Conservation (phyloP, 176 grass and related monocot genomes). For the Pontederia crassipes region DNA sequence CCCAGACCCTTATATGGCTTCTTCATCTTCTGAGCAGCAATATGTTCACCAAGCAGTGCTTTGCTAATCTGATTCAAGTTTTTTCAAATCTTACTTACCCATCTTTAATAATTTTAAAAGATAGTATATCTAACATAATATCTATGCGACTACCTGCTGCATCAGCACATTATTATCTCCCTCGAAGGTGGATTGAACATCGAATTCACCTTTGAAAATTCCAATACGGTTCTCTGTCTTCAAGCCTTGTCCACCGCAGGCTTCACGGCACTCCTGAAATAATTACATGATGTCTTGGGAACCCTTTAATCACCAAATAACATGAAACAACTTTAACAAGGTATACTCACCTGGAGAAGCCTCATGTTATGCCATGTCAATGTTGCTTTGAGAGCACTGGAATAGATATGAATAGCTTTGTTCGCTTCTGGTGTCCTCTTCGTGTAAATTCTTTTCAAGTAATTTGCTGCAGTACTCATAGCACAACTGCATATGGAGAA, state of each 20-base stretch:
- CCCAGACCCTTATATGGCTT: conserved; percentile 65
- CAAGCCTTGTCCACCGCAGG: conserved; percentile 91
- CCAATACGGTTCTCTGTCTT: conserved; percentile 88
- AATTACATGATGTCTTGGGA: conserved; percentile 5
- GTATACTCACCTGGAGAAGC: conserved; percentile 61
- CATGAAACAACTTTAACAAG: neutral
- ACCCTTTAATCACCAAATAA: neutral
- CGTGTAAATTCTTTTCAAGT: conserved; percentile 75
- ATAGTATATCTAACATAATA: conserved; percentile 12
- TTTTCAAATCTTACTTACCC: conserved; percentile 21
- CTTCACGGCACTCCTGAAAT: conserved; percentile 79
- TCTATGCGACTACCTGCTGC: conserved; percentile 64
- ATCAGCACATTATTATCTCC: conserved; percentile 95
- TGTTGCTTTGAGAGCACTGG: conserved; percentile 90
- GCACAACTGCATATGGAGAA: conserved; percentile 50
- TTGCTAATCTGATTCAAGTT: conserved; percentile 78
- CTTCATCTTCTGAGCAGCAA: conserved; percentile 52
- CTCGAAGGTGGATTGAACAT: conserved; percentile 97
- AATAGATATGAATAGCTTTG: conserved; percentile 88
- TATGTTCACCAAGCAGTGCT: conserved; percentile 73
- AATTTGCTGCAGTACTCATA: conserved; percentile 76
- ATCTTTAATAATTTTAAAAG: conserved; percentile 5
- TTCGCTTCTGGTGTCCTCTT: conserved; percentile 65
- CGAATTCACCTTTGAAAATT: conserved; percentile 94
- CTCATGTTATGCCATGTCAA: conserved; percentile 94